phyloP scores from a whole-genome alignment of 1,284 basidiomycete species.

The Phylloboletellus chloephorus region DNA sequence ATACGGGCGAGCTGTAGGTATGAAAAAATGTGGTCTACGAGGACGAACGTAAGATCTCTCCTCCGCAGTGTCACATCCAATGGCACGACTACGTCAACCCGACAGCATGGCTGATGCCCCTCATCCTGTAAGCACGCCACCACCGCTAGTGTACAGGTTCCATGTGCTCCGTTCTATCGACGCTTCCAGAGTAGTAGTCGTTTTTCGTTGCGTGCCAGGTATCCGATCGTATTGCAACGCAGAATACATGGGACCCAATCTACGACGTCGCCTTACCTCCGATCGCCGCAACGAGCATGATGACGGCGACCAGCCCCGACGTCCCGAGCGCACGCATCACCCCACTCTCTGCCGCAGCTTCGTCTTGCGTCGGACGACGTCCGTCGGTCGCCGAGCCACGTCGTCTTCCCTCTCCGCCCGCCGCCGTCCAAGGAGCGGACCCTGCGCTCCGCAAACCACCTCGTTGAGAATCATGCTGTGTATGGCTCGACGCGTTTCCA shows the following conservation, averaged over 20 bases:
- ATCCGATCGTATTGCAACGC: background rate
- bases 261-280: slow-evolving; percentile 13
- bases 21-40: too few species aligned
- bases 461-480: background rate
- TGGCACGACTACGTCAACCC: too few species aligned
- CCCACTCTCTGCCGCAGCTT: slow-evolving; percentile 23
- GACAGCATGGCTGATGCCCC: too few species aligned
- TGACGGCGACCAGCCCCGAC: slow-evolving; percentile 26
- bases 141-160: too few species aligned
- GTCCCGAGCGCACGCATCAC: slow-evolving; percentile 26
- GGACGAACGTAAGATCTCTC: too few species aligned
- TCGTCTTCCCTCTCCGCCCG: slow-evolving; percentile 3
- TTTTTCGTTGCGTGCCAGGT: background rate
- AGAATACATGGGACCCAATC: background rate
- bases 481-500: background rate
- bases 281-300: slow-evolving; percentile 23
- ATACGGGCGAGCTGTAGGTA: too few species aligned
- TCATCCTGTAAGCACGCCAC: too few species aligned
- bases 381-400: background rate
- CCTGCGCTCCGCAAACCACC: slow-evolving; percentile 4
- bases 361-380: slow-evolving; percentile 21
- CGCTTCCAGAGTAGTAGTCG: too few species aligned
- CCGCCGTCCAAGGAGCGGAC: slow-evolving; percentile 3
- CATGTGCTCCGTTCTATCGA: too few species aligned
- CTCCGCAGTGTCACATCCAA: too few species aligned